Base-by-base conservation (phyloP, 1,139 yeast species). In the Sporopachydermia cereana region DNA sequence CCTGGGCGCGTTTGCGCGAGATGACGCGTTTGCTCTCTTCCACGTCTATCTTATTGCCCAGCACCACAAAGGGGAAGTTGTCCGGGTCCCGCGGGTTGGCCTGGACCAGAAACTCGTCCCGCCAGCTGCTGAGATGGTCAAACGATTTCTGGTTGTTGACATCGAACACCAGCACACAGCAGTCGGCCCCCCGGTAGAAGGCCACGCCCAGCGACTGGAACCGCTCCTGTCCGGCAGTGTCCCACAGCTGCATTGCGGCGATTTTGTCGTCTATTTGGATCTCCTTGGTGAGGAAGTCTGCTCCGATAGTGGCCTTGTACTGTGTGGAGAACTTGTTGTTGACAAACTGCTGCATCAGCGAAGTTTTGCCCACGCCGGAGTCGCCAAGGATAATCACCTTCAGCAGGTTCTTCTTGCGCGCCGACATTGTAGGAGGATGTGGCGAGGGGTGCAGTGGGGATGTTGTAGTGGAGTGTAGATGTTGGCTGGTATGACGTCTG, bases 231-330 rank as follows among this genome's bases (percentile, higher is more conserved):
- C 94, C 93, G 1, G 93, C 93, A 3, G 94, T 83, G 58, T 83
- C 94, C 94, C 94, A 83, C 48, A 84, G 79, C 70, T 91, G 96
- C 71, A 84, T 73, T 24, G 88, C 79, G 12, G 82, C 89, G 52
- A 76, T 74, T 54, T 83, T 77, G 60, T 81, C 91, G 61, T 91
- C 97, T 48, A 91, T 75, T 23, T 73, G 68, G 48, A 91, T 77
- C 58, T 91, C 97, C 62, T 89, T 89, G 41, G 97, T 91, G 51
- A 89, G 71, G 59, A 91, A 91, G 62, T 91, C 98, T 2, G 97
- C 98, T 4, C 98, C 98, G 54, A 91, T 91, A 20, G 98, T 91
- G 24, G 98, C 97, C 61, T 91, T 91, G 65, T 91, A 91, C 61
- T 91, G 97, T 54, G 89, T 93, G 43, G 91, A 80, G 66, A 91